Percentiles rank a stretch among this genome's conserved stretches.
phyloP scores from a whole-genome alignment of 2,329 filamentous ascomycete species.

The Penicillium sp. region DNA sequence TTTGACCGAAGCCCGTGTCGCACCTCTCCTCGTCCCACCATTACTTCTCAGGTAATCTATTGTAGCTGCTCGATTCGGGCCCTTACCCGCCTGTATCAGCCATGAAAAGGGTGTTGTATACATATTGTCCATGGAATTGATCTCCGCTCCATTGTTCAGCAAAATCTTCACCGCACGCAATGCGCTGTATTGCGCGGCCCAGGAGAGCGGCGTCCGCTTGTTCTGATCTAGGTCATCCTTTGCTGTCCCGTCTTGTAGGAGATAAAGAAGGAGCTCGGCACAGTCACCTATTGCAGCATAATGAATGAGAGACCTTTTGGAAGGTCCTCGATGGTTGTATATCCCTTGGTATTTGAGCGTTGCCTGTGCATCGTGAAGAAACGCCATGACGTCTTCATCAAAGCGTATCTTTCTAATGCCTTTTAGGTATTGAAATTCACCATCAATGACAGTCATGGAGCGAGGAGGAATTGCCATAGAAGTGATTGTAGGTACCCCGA shows the following conservation, averaged over 20 bases:
- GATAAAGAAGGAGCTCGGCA: not conserved
- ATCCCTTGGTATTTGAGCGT: not conserved
- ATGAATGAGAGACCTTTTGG: not conserved
- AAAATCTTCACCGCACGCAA: too few relatives aligned
- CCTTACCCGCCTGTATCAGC: too few relatives aligned
- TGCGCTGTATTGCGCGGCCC: too few relatives aligned
- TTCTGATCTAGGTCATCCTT: not conserved
- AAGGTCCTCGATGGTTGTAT: not conserved
- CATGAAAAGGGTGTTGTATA: too few relatives aligned
- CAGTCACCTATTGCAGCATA: not conserved
- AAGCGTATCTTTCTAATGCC: not conserved
- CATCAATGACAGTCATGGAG: not conserved
- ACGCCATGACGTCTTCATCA: not conserved
- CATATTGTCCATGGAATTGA: too few relatives aligned
- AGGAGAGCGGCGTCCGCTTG: too few relatives aligned
- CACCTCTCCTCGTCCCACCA: too few relatives aligned
- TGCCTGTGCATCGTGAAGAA: not conserved
- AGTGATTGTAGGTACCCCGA: not conserved
- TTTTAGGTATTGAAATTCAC: not conserved
- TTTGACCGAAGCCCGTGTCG: too few relatives aligned
- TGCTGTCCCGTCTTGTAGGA: not conserved
- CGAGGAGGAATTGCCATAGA: too few relatives aligned
- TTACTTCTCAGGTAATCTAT: too few relatives aligned
- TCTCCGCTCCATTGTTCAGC: too few relatives aligned
- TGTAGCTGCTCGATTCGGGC: too few relatives aligned